Evolutionary conservation across 2,329 filamentous ascomycete genomes (phyloP), one percentile per base, ranked within the genome.

Genomic region (Scedosporium boydii): DNA sequence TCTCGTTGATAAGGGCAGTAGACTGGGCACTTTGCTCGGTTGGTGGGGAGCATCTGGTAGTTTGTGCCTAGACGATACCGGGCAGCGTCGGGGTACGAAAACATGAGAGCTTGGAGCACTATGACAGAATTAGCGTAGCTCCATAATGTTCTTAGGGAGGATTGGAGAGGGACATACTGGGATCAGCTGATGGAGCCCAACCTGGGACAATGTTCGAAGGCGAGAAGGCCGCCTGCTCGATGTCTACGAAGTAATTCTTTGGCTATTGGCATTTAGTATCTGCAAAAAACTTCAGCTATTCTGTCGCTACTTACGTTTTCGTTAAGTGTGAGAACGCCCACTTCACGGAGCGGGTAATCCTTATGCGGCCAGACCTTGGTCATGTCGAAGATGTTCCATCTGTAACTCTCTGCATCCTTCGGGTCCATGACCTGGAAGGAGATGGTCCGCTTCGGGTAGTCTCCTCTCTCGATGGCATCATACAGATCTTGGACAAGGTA

Each of bases 1-100:
- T 91, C 88, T 65, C 89, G 84, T 72, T 91, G 88, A 78, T 85
- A 89, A 66, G 88, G 88, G 67, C 87, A 80, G 79, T 83, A 80
- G 73, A 77, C 77, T 0, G 83, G 80, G 12, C 21, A 26, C n/a
- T 6, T 29, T 26, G 53, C 21, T 60, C 77, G 77, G 73, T 87
- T 87, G 67, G 85, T 81, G 18, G 85, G 84, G 61, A 87, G 81
- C 69, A 87, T 83, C 67, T 86, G 80, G 72, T 86, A 87, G 75
- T 88, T 88, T 59, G 78, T 77, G 38, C 85, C 85, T 2, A 87
- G 75, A 55, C 86, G 83, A 73, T 88, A 82, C 44, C 84, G 81
- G 65, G 87, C 84, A 26, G 85, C 82, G 62, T 87, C 84, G 0
- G 82, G 79, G 69, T 87, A 87, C 2, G 81, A 79, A 70, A 86